Conservation (phyloP, 148 eudicot genomes). For the Suaeda aralocaspica region DNA sequence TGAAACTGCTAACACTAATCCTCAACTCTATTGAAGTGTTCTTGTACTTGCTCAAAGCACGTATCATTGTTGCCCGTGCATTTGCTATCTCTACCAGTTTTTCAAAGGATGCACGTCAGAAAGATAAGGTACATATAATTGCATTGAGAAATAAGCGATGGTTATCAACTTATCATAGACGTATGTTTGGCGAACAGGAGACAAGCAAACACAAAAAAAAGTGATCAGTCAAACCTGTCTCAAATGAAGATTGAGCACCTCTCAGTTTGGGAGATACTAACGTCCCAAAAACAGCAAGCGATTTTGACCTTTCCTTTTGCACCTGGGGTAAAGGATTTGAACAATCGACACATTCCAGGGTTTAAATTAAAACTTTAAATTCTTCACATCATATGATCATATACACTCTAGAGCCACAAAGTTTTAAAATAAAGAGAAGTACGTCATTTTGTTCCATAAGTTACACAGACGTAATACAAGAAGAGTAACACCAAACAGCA, state of each 20-base stretch:
- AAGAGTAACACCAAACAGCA: neutral
- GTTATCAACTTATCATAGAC: neutral
- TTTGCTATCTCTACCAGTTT: conserved; percentile 71
- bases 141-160: neutral
- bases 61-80: conserved; percentile 57
- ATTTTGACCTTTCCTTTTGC: conserved; percentile 60
- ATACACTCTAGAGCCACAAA: neutral
- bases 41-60: conserved; percentile 45
- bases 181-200: neutral
- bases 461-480: neutral
- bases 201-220: neutral
- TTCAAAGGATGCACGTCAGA: conserved; percentile 61
- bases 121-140: neutral
- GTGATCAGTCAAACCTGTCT: conserved; percentile 48
- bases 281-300: conserved; percentile 79
- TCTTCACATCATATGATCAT: too few species aligned
- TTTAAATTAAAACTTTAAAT: neutral
- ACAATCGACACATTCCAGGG: neutral
- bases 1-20: conserved; percentile 5
- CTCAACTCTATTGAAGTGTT: conserved; percentile 25
- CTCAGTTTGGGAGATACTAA: conserved; percentile 87
- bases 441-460: neutral
- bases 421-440: neutral
- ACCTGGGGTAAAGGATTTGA: conserved; percentile 33
- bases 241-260: conserved; percentile 76